Evolutionary conservation across 2,329 filamentous ascomycete species (phyloP).

Genomic region (Arthrobotrys pseudoclavata): DNA sequence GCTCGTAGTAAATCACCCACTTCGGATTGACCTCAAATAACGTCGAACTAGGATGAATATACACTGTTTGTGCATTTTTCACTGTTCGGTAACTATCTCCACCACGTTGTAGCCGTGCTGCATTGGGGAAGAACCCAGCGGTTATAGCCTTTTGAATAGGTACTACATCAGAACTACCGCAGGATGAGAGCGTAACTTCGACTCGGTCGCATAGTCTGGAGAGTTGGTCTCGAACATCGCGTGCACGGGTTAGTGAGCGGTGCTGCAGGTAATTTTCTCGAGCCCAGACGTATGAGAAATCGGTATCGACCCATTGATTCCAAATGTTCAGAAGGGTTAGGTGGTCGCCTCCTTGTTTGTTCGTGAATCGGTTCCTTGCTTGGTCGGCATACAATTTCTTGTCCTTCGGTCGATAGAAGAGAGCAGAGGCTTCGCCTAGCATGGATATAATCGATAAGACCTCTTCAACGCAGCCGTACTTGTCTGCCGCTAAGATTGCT

Average conservation of each 20-base stretch:
- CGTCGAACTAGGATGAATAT: constrained; percentile 89
- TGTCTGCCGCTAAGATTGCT: constrained; percentile 86
- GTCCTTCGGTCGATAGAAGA: constrained; percentile 96
- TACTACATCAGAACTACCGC: constrained; percentile 76
- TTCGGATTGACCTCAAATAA: constrained; percentile 84
- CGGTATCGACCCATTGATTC: constrained; percentile 94
- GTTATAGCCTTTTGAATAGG: constrained; percentile 90
- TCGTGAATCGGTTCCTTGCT: constrained; percentile 86
- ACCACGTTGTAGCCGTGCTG: constrained; percentile 82
- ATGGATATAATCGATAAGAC: constrained; percentile 94
- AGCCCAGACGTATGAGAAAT: constrained; percentile 88
- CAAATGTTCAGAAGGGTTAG: constrained; percentile 90
- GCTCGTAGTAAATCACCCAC: constrained; percentile 88
- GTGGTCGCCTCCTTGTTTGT: constrained; percentile 92
- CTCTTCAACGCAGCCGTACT: constrained; percentile 93
- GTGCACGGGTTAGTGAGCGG: constrained; percentile 85
- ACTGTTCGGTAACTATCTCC: constrained; percentile 92
- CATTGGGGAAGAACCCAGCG: constrained; percentile 94
- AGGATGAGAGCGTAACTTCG: constrained; percentile 79
- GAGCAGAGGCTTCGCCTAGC: constrained; percentile 85
- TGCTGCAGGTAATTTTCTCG: constrained; percentile 95
- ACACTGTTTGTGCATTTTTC: constrained; percentile 89
- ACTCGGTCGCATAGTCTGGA: constrained; percentile 93
- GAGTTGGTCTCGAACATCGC: constrained; percentile 93
- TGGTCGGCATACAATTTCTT: constrained; percentile 97